Evolutionary conservation across 1,139 yeast species (phyloP).

Genomic region (Trichomonascaceae sp.): DNA sequence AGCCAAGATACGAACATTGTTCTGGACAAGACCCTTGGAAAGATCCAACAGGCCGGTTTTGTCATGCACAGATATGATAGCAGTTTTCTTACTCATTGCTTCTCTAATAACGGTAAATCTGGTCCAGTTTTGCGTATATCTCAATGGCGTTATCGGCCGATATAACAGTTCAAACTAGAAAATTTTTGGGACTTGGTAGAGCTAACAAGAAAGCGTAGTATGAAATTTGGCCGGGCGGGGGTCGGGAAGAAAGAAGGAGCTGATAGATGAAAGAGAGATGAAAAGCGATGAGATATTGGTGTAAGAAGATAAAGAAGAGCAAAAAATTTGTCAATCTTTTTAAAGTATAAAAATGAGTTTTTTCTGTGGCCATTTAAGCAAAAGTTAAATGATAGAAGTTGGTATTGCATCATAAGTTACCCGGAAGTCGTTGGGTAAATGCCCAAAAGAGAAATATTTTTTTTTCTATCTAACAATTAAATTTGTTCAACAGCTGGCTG

Average conservation of each 20-base stretch:
- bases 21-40: constrained; percentile 87
- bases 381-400: neutral
- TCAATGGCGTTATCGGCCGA: constrained; percentile 3
- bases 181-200: neutral
- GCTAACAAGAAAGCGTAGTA: neutral
- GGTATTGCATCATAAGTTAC: constrained; percentile 2
- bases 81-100: constrained; percentile 53
- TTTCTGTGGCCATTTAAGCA: neutral
- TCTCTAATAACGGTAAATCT: neutral
- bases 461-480: neutral
- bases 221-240: neutral
- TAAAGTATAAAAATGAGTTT: neutral
- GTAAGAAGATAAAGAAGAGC: neutral
- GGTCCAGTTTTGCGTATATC: neutral
- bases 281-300: neutral
- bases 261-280: neutral
- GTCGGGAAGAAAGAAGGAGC: neutral
- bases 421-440: neutral
- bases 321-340: neutral
- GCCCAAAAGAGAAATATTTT: neutral
- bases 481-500: constrained; percentile 26
- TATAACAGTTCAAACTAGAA: neutral
- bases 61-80: constrained; percentile 93
- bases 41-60: constrained; percentile 93
- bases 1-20: constrained; percentile 86